These are phyloP conservation scores for Cercospora citrullina DNA, from an alignment of 2,329 filamentous ascomycete genomes.

Conservation along the genomic window DNA sequence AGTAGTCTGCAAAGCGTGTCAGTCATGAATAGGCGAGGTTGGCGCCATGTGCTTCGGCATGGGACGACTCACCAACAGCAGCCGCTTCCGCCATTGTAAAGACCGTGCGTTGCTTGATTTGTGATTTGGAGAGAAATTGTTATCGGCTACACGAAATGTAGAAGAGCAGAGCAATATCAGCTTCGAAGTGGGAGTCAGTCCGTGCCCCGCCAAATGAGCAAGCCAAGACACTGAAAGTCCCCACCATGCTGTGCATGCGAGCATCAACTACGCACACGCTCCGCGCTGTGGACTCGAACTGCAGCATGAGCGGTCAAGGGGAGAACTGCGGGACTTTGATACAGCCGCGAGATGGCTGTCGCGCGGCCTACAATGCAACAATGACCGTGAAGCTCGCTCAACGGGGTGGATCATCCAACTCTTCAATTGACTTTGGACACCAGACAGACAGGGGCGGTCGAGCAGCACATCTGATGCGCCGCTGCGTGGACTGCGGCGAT, in stretches of 20 bases:
- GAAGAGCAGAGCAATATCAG: constrained; percentile 1
- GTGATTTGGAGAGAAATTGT: not conserved
- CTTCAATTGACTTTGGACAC: not conserved
- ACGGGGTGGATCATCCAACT: not conserved
- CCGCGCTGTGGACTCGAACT: not conserved
- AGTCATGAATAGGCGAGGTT: constrained; percentile 9
- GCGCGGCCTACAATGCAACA: not conserved
- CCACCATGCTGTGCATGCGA: constrained; percentile 3
- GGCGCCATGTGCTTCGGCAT: not conserved
- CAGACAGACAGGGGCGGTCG: not conserved
- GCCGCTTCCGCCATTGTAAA: constrained; percentile 34
- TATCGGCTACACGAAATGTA: constrained; percentile 5
- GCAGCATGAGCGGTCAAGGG: constrained; percentile 12
- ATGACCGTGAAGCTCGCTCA: not conserved
- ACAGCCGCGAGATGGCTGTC: not conserved
- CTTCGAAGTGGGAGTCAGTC: constrained; percentile 9
- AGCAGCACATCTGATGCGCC: not conserved
- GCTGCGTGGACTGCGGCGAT: not conserved
- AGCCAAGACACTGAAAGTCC: constrained; percentile 4
- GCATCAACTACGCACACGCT: not conserved
- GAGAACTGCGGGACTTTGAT: constrained; percentile 4
- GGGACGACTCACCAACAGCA: constrained; percentile 29
- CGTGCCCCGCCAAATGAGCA: constrained; percentile 2
- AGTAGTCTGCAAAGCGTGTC: constrained; percentile 36
- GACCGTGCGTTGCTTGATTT: constrained; percentile 12